phyloP scores from a whole-genome alignment of 345 rosid genomes.

The Arabidopsis thaliana region DNA sequence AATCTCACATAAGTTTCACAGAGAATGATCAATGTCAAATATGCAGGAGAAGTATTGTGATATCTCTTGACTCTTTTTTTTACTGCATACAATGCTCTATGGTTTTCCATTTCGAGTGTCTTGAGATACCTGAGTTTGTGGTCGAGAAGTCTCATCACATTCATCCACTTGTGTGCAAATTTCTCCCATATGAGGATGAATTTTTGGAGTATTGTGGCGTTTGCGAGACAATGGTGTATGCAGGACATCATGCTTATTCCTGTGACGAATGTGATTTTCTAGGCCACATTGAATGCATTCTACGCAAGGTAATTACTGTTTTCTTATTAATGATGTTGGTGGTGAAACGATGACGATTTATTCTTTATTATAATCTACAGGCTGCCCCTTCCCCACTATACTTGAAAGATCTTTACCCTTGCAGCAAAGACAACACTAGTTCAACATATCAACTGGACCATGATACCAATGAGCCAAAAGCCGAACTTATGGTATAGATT shows the following conservation, averaged over 20 bases:
- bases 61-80: not conserved
- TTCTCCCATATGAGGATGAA: not conserved
- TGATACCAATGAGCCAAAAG: not conserved
- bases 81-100: constrained; percentile 27
- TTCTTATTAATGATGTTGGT: not conserved
- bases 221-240: constrained; percentile 16
- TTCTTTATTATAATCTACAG: not conserved
- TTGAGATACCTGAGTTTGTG: not conserved
- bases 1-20: not conserved
- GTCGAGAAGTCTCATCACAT: constrained; percentile 2
- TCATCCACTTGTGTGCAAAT: constrained; percentile 26
- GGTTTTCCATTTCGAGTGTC: constrained; percentile 35
- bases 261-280: constrained; percentile 36
- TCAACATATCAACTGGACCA: not conserved
- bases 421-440: not conserved
- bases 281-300: constrained; percentile 42
- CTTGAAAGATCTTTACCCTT: not conserved
- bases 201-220: constrained; percentile 36
- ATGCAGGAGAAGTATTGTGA: not conserved
- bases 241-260: constrained; percentile 26
- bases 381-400: not conserved
- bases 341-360: not conserved
- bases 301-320: constrained; percentile 20
- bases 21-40: not conserved
- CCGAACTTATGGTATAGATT: not conserved